Base-by-base conservation (phyloP, 106 monocot species). In the Acorus calamus region DNA sequence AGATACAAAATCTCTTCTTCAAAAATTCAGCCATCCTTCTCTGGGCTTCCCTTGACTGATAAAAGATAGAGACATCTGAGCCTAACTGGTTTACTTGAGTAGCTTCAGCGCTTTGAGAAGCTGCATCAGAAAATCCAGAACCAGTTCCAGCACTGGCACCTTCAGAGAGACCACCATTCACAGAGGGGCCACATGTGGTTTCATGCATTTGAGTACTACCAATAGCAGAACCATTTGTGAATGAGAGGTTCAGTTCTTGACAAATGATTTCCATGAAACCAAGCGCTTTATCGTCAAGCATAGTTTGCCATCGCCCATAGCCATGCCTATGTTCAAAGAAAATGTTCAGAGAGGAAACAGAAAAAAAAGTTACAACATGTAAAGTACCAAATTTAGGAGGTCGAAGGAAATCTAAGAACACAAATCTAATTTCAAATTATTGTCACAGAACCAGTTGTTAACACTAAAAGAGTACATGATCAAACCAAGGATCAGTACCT, bases 261-360 rank as follows among this genome's bases (percentile, higher is more conserved):
- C 98, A 73, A 74, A 78, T 73, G 83, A 76, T 47, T 13, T 92
- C 98, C 55, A 73, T 74, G 50, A 98, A 67, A 12, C 98, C 98
- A 55, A 70, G 5, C 12, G 84, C 87, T 73, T 82, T 87, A 73
- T 98, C 98, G 66, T 98, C 98, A 59, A 86, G 73, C 42, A 98
- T 85, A 57, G 83, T 79, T 71, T 85, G 85, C 91, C 91, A 98
- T 61, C 88, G 85, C 49, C 85, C 98, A 83, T 88, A 98, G 5
- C 98, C 98, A 83, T 98, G 98, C 81, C 98, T 94, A 11, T 7
- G 53, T 45, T 6, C 11, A 62, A 13, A 50, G 8, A 54, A 70
- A 42, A n/a, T 47, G 47, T 52, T 42, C 63, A 58, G 53, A 52
- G n/a, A 46, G 42, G 7, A n/a, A 28, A 52, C 42, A 47, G 5